Evolutionary conservation across 2,329 filamentous ascomycete genomes (phyloP).

Genomic region (Huntiella abstrusa): DNA sequence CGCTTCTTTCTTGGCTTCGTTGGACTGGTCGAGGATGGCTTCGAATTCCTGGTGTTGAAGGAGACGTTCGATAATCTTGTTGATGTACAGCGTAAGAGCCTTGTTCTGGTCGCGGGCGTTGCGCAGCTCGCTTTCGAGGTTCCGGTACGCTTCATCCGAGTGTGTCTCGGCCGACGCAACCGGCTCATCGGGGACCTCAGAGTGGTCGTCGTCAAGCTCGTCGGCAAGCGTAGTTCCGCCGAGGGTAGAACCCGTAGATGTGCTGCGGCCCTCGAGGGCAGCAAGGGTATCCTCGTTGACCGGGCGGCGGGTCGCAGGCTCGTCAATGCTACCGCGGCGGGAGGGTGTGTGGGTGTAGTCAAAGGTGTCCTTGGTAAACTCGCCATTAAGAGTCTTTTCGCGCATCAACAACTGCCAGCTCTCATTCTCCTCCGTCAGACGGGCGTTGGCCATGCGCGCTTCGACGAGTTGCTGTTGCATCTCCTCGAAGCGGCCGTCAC

Average conservation of each 20-base stretch:
- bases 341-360: slow-evolving; percentile 30
- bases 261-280: slow-evolving; percentile 38
- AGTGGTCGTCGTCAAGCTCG: slow-evolving; percentile 55
- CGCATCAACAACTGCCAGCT: slow-evolving; percentile 89
- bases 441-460: slow-evolving; percentile 84
- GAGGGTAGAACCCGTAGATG: slow-evolving; percentile 13
- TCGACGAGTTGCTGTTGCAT: slow-evolving; percentile 84
- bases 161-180: no score
- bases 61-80: slow-evolving; percentile 93
- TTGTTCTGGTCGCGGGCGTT: slow-evolving; percentile 85
- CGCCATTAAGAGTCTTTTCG: slow-evolving; percentile 88
- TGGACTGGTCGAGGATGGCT: slow-evolving; percentile 70
- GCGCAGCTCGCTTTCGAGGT: slow-evolving; percentile 62
- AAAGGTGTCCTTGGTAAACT: slow-evolving; percentile 70
- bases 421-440: slow-evolving; percentile 96
- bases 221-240: slow-evolving; percentile 53
- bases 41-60: slow-evolving; percentile 91
- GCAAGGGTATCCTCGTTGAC: slow-evolving; percentile 43
- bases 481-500: slow-evolving; percentile 70
- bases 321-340: slow-evolving; percentile 7
- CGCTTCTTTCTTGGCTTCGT: slow-evolving; percentile 45
- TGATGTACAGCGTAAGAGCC: slow-evolving; percentile 90
- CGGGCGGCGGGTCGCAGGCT: slow-evolving; percentile 18
- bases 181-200: slow-evolving; percentile 15
- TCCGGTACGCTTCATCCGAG: slow-evolving; percentile 43